Evolutionary conservation across 2,329 filamentous ascomycete species (phyloP).

Genomic region (Aspergillus aculeatus): DNA sequence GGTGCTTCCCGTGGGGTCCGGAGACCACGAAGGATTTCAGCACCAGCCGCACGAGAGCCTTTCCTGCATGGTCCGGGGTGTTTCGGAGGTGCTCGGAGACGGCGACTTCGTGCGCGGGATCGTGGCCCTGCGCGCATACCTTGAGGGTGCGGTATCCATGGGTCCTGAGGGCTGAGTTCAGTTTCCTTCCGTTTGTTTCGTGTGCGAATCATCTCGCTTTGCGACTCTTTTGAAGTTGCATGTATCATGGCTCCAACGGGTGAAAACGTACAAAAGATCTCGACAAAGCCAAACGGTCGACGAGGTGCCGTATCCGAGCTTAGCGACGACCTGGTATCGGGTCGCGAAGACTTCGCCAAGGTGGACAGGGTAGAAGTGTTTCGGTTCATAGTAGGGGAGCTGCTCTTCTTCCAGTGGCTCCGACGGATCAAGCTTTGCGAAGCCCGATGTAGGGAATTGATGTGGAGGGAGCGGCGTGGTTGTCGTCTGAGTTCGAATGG

Average conservation of each 20-base stretch:
- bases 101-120: background rate
- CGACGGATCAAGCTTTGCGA: background rate
- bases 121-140: background rate
- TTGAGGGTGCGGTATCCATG: background rate
- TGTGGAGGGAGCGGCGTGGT: background rate
- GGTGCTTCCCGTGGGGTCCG: background rate
- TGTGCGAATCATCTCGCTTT: too few relatives aligned
- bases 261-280: background rate
- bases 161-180: background rate
- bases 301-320: constrained; percentile 1
- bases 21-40: background rate
- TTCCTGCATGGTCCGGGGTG: background rate
- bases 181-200: too few relatives aligned
- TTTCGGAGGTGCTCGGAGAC: background rate
- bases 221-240: too few relatives aligned
- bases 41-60: background rate
- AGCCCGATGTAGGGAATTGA: background rate
- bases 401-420: background rate
- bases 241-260: too few relatives aligned
- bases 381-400: background rate
- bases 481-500: background rate
- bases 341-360: background rate
- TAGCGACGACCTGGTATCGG: background rate
- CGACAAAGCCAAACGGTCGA: constrained; percentile 4
- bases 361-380: constrained; percentile 1